phyloP scores from a whole-genome alignment of 352 stramenopile genomes.

The Phytophthora pluvialis region DNA sequence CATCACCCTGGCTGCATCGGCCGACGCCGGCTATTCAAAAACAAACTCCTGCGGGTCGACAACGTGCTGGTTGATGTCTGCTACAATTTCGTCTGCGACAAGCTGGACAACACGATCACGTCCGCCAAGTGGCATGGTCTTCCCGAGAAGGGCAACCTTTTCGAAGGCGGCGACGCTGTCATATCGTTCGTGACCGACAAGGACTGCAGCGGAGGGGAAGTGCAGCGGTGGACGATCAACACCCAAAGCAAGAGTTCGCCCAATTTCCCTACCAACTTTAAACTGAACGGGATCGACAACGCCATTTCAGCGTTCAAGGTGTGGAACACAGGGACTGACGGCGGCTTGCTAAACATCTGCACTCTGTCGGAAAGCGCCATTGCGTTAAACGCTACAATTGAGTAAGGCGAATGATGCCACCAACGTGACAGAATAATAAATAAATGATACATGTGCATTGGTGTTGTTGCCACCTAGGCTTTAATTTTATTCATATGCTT shows the following conservation, averaged over 20 bases:
- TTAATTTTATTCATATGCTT: too few relatives aligned
- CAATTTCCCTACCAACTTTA: constrained; percentile 31
- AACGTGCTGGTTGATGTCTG: constrained; percentile 13
- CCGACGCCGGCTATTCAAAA: constrained; percentile 19
- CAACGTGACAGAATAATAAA: background rate
- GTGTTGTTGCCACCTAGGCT: too few relatives aligned
- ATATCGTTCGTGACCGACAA: constrained; percentile 18
- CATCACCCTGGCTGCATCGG: background rate
- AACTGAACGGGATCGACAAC: constrained; percentile 34
- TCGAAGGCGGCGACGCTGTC: background rate
- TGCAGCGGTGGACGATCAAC: constrained; percentile 6
- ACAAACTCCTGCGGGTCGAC: constrained; percentile 9
- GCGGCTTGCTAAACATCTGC: constrained; percentile 3
- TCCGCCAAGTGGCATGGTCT: constrained; percentile 21
- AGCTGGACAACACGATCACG: constrained; percentile 16
- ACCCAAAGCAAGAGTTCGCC: constrained; percentile 3
- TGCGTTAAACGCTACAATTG: background rate
- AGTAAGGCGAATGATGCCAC: background rate
- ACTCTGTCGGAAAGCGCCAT: background rate
- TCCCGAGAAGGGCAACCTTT: constrained; percentile 5
- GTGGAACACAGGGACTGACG: constrained; percentile 18
- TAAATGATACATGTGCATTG: too few relatives aligned
- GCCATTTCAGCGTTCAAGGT: constrained; percentile 42
- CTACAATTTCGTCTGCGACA: constrained; percentile 21
- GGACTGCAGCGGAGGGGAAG: constrained; percentile 6